Percentiles rank a stretch among this genome's conserved stretches.
phyloP scores from a whole-genome alignment of 768 basidiomycete species.

The Lactifluus subvellereus region DNA sequence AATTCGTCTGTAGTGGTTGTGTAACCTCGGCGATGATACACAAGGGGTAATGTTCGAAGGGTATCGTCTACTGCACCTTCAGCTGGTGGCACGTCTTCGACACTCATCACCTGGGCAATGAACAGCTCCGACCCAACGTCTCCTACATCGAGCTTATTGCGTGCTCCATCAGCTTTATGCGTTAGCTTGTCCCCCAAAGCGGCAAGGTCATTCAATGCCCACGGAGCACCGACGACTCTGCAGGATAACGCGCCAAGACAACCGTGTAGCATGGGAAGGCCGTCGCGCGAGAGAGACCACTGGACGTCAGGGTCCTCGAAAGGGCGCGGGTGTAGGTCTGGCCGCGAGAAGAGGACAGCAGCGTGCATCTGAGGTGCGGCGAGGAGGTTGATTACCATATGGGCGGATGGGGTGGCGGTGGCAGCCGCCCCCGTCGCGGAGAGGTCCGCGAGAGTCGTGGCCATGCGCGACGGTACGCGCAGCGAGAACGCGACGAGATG shows the following conservation, averaged over 20 bases:
- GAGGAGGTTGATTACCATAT: conserved; percentile 79
- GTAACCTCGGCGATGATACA: conserved; percentile 60
- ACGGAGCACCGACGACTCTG: conserved; percentile 50
- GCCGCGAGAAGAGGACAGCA: conserved; percentile 67
- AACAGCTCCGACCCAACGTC: conserved; percentile 64
- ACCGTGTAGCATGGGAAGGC: conserved; percentile 53
- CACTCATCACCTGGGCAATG: conserved; percentile 68
- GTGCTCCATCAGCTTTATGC: conserved; percentile 17
- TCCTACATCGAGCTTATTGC: conserved; percentile 26
- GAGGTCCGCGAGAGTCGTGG: conserved; percentile 43
- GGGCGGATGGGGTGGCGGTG: conserved; percentile 30
- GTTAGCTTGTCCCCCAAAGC: conserved; percentile 30
- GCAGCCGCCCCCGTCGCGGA: conserved; percentile 23
- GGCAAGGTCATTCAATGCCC: conserved; percentile 55
- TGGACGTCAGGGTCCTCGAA: conserved; percentile 38
- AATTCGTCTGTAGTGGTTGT: conserved; percentile 40
- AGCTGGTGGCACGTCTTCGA: conserved; percentile 39
- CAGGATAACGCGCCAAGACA: conserved; percentile 71
- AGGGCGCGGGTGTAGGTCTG: conserved; percentile 60
- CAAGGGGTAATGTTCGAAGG: conserved; percentile 44
- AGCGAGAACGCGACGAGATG: conserved; percentile 88
- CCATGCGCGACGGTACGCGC: conserved; percentile 86
- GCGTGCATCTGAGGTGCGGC: conserved; percentile 56
- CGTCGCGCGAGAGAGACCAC: conserved; percentile 44
- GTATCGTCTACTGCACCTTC: conserved; percentile 22